Evolutionary conservation across 176 grass and related monocot species (phyloP).

Genomic region (Oryza nivara): DNA sequence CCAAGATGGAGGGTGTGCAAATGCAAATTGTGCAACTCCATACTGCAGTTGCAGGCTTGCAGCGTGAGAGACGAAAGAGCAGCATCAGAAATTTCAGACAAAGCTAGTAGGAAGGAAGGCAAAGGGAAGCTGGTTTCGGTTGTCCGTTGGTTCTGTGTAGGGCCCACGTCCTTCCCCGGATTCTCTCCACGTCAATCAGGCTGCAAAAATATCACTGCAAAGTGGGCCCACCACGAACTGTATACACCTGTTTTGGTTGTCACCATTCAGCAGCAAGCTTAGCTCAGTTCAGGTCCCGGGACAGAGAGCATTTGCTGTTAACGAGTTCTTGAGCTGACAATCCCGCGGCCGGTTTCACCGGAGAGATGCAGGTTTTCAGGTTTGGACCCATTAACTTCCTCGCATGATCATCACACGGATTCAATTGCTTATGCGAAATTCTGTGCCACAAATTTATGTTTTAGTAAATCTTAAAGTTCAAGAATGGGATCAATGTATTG

Average conservation of each 20-base stretch:
- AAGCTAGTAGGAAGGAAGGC: background rate
- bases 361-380: background rate
- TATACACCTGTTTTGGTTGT: background rate
- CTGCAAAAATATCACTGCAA: slow-evolving; percentile 22
- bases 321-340: background rate
- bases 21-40: background rate
- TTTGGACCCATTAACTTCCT: background rate
- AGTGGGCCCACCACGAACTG: background rate
- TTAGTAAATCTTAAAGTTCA: no score
- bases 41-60: no score
- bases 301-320: background rate
- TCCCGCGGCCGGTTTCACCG: background rate
- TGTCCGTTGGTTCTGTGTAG: background rate
- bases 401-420: background rate
- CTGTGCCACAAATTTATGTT: background rate
- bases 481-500: no score
- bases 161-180: background rate
- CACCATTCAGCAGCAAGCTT: background rate
- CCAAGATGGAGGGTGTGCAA: background rate
- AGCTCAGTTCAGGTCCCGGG: background rate
- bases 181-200: slow-evolving; percentile 4
- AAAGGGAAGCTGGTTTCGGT: background rate
- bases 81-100: background rate
- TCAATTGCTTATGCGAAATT: background rate
- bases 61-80: background rate